Base-by-base conservation (phyloP, 2,329 filamentous ascomycete species). In the Pestalotiopsis sp. region DNA sequence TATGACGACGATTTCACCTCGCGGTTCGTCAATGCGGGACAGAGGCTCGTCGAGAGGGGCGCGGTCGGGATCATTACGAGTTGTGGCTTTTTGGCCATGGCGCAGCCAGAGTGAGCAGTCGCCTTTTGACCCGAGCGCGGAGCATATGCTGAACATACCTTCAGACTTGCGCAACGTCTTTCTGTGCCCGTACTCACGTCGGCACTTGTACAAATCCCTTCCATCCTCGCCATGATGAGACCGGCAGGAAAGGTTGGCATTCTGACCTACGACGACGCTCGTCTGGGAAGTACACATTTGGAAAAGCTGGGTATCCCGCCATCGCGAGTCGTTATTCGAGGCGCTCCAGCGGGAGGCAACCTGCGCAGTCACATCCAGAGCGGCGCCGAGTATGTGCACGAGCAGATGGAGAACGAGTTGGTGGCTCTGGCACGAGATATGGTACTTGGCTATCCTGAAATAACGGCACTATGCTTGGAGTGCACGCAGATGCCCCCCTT, bases 401-500 rank as follows among this genome's bases (percentile, higher is more conserved):
- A 65, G 27, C 49, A 70, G 7, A 69, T 77, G 3, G 65, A 71
- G 38, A 63, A 27, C 4, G 75, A 78, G 68, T 69, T 78, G 4
- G 71, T 77, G 2, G 70, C 65, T 0, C 66, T 69, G 7, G 74
- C 73, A 0, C 68, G 52, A 4, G 56, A 66, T 0, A 27, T 78
- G 57, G 25, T 74, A 11, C 56, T 25, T 25, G 65, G 64, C 12
- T 36, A 71, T 56, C 63, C 71, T 17, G 65, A 78, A 17, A 71
- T 78, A 23, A 72, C 67, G 13, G 77, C 74, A 7, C 57, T 77
- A 60, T 75, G 73, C 39, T 68, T 81, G 31, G 80, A 81, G 68
- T 82, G 80, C 68, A 80, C 76, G 2, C 77, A 81, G 39, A 80
- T 82, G 78, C 75, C 80, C 0, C 77, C 78, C 0, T 81, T 78